Base-by-base conservation (phyloP, 306 rosid genomes). In the Purshia tridentata region DNA sequence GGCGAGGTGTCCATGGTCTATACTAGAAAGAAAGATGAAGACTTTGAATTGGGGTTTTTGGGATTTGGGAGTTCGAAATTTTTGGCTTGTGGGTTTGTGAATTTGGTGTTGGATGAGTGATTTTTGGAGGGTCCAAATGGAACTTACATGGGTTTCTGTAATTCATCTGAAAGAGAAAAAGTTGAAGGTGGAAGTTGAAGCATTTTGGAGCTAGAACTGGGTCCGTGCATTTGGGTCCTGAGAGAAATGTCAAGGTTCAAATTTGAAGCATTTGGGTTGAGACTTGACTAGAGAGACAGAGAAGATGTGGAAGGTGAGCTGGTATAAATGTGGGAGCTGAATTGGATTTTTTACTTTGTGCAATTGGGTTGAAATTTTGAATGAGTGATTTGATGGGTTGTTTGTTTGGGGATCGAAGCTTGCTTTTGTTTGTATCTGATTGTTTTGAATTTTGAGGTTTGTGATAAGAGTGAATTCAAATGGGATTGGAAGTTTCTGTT, bases 1-100 rank as follows among this genome's bases (percentile, higher is more conserved):
- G 97, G 96, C 10, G 86, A 69, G 9, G 79, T 14, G 79, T 90
- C 95, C 63, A 78, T 79, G 75, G 89, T 61, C 11, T 73, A 60
- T 16, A 59, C 58, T 8, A 72, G 67, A 37, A 82, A 37, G 22
- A 88, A 46, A 1, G 84, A 60, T 39, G 73, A 23, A 1, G 85
- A 40, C 60, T 9, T 23, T 39, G 4, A 9, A 41, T 9, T 2
- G 51, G 23, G 69, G 5, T 42, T 15, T 42, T 6, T 12, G 51
- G n/a, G 88, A 46, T 45, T 45, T 70, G 37, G 66, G 80, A 91
- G 86, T 87, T 40, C 9, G 63, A 40, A 54, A 16, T 12, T 54
- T 63, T 63, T 16, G 23, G 45, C 4, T 61, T 13, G 8, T 61
- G 48, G 67, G 67, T 61, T 59, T 35, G 65, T 59, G 2, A 29